Percentiles rank a stretch among this genome's conserved stretches.
Evolutionary conservation across 495 filamentous ascomycete genomes (phyloP).

Genomic region (Neurospora sp.): DNA sequence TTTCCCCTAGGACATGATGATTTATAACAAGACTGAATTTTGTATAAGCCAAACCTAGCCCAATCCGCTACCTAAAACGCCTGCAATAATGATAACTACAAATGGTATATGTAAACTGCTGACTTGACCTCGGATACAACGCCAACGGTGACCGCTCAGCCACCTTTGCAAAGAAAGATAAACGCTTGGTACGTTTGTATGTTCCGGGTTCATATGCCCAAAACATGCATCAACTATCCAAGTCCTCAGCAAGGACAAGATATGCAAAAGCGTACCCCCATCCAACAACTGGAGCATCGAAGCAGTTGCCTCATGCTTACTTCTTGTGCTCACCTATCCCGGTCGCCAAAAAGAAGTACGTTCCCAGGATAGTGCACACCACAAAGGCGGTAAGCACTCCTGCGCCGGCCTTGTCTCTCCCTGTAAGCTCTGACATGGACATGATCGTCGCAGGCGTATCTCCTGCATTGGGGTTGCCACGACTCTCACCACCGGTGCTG

Average conservation of each 20-base stretch:
- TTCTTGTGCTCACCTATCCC: not conserved
- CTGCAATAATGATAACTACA: not conserved
- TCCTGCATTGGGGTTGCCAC: slow-evolving; percentile 59
- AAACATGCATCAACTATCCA: not conserved
- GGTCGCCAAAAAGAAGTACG: not conserved
- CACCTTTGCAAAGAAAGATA: not conserved
- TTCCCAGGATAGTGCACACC: slow-evolving; percentile 16
- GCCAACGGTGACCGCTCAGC: not conserved
- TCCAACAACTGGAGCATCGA: not conserved
- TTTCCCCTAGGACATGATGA: not conserved
- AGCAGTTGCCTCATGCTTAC: not conserved
- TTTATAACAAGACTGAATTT: not conserved
- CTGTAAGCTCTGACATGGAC: slow-evolving; percentile 22
- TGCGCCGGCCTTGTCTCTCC: slow-evolving; percentile 48
- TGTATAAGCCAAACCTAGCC: not conserved
- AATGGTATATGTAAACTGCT: not conserved
- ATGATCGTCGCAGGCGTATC: slow-evolving; percentile 4
- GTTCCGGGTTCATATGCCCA: not conserved
- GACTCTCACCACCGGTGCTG: slow-evolving; percentile 60
- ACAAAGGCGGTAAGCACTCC: slow-evolving; percentile 44
- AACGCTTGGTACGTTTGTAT: not conserved
- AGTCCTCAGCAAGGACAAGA: not conserved
- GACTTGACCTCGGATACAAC: not conserved
- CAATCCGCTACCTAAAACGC: not conserved
- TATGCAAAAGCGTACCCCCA: not conserved